Evolutionary conservation across 106 monocot species (phyloP).

Genomic region (Agapanthus africanus): DNA sequence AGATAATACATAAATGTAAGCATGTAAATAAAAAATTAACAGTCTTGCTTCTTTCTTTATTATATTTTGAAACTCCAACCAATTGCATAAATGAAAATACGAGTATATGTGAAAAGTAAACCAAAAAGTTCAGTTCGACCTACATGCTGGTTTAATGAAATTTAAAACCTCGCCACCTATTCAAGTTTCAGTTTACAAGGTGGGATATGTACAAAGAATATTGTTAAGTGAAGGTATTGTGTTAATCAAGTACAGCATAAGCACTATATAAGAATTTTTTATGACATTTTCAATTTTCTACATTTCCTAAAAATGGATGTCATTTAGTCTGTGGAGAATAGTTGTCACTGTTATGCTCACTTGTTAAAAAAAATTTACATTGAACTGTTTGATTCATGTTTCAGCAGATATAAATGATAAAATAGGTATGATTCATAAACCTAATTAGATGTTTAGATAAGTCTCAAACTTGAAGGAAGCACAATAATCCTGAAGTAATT

Average conservation of each 20-base stretch:
- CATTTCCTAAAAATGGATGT: too few relatives aligned
- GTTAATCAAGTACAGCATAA: too few relatives aligned
- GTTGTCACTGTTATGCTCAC: too few relatives aligned
- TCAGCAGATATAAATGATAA: neutral
- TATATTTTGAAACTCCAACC: neutral
- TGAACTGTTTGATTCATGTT: neutral
- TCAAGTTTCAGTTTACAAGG: neutral
- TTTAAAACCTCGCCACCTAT: neutral
- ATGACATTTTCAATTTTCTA: too few relatives aligned
- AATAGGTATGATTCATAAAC: too few relatives aligned
- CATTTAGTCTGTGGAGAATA: too few relatives aligned
- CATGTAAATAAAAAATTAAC: neutral
- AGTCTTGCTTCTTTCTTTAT: neutral
- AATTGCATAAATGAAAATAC: neutral
- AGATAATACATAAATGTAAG: conserved; percentile 4
- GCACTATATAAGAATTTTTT: too few relatives aligned
- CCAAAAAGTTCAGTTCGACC: neutral
- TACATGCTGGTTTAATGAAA: neutral
- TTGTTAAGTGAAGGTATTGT: too few relatives aligned
- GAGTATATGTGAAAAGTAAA: neutral
- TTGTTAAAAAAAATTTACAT: too few relatives aligned
- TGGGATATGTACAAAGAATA: neutral
- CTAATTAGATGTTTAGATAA: too few relatives aligned
- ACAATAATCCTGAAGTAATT: neutral
- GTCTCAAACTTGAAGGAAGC: neutral